These are phyloP conservation scores for Carex arenaria DNA, from an alignment of 202 grass and related monocot species.

Conservation along the genomic window DNA sequence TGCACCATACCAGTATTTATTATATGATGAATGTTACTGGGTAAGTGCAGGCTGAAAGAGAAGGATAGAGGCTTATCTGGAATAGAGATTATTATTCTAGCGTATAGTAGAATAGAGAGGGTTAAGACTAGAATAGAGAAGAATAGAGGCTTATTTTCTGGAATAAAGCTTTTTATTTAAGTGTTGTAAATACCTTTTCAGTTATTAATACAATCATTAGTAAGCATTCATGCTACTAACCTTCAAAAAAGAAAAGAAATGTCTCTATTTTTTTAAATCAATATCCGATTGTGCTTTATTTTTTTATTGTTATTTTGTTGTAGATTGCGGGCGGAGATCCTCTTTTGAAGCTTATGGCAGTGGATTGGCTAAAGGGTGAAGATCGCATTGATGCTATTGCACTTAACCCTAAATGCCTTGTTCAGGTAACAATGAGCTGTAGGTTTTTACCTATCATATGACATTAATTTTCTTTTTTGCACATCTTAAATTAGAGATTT, in stretches of 20 bases:
- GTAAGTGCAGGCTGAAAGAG: neutral
- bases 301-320: slow-evolving; percentile 14
- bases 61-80: too few relatives aligned
- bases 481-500: neutral
- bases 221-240: too few relatives aligned
- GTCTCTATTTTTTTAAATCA: neutral
- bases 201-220: too few relatives aligned
- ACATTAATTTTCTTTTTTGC: neutral
- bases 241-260: too few relatives aligned
- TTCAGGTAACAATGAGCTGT: slow-evolving; percentile 53
- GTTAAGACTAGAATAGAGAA: too few relatives aligned
- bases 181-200: too few relatives aligned
- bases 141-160: too few relatives aligned
- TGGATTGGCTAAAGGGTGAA: slow-evolving; percentile 91
- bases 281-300: slow-evolving; percentile 7
- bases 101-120: too few relatives aligned
- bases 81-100: too few relatives aligned
- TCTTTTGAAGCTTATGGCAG: slow-evolving; percentile 82
- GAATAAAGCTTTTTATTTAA: too few relatives aligned
- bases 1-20: neutral
- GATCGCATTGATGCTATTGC: slow-evolving; percentile 71
- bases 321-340: slow-evolving; percentile 86
- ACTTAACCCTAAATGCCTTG: slow-evolving; percentile 81
- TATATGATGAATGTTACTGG: neutral
- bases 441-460: neutral